These are phyloP conservation scores for Rhynchospora tenuis DNA, from an alignment of 176 grass and related monocot species.

Conservation along the genomic window DNA sequence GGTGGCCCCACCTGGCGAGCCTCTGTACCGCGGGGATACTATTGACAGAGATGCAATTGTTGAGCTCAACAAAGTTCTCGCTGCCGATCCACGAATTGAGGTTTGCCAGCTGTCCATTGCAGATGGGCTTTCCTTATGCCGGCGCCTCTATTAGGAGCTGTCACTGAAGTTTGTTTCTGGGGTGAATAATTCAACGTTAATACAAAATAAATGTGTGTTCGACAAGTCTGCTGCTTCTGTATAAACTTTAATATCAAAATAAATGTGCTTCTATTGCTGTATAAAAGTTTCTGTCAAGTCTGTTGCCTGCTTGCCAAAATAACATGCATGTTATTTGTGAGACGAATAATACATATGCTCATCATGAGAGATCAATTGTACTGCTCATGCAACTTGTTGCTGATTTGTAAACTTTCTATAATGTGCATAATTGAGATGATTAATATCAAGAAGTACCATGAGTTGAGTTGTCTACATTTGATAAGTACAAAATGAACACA, in stretches of 20 bases:
- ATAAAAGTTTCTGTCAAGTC: neutral
- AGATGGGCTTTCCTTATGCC: conserved; percentile 58
- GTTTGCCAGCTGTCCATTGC: conserved; percentile 47
- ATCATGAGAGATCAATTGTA: neutral
- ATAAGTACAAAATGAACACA: neutral
- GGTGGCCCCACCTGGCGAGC: conserved; percentile 24
- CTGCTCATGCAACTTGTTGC: neutral
- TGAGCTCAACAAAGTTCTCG: conserved; percentile 46
- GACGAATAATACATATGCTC: neutral
- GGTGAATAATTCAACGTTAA: neutral
- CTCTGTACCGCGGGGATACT: neutral
- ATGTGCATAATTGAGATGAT: neutral
- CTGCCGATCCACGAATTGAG: conserved; percentile 36
- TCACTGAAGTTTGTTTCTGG: neutral
- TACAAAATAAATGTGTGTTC: neutral
- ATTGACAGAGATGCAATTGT: neutral
- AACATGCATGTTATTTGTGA: neutral
- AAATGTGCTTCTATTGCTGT: neutral
- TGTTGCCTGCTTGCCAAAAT: neutral
- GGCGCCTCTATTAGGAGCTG: conserved; percentile 14
- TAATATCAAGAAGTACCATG: neutral
- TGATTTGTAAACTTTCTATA: neutral
- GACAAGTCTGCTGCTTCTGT: neutral
- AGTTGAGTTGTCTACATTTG: neutral
- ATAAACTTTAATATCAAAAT: neutral